A percentile compares a stretch with the other conserved stretches of the same genome.
Evolutionary conservation across 2,329 filamentous ascomycete species (phyloP).

Genomic region (Nemania abortiva): DNA sequence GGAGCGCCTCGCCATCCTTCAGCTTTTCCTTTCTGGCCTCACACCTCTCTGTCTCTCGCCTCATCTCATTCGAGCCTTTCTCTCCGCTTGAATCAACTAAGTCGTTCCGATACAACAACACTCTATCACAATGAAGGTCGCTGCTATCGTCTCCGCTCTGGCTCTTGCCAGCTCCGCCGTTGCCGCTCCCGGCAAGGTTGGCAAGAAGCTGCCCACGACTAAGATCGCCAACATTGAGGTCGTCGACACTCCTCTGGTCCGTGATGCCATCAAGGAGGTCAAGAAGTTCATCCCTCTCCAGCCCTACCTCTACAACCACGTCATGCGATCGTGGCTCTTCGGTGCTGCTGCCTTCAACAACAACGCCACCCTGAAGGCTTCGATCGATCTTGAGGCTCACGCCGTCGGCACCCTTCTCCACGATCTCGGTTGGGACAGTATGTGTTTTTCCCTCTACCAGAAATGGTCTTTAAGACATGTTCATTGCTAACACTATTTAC

Average conservation of each 20-base stretch:
- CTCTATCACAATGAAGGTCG: conserved; percentile 35
- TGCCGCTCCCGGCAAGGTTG: conserved; percentile 22
- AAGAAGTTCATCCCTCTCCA: conserved; percentile 41
- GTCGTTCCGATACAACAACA: conserved; percentile 4
- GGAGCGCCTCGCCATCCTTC: not conserved
- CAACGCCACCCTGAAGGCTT: conserved; percentile 38
- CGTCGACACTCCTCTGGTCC: conserved; percentile 36
- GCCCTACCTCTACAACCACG: conserved; percentile 39
- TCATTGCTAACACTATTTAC: conserved; percentile 21
- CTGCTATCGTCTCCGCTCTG: conserved; percentile 30
- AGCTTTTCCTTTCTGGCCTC: not conserved
- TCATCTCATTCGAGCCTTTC: not conserved
- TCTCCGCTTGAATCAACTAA: conserved; percentile 4
- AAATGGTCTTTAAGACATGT: not conserved
- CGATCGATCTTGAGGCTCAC: conserved; percentile 39
- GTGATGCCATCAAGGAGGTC: conserved; percentile 30
- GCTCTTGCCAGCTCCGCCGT: conserved; percentile 31
- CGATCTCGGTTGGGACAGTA: conserved; percentile 41
- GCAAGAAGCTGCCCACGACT: conserved; percentile 35
- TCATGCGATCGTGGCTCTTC: conserved; percentile 39
- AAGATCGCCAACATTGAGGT: conserved; percentile 39
- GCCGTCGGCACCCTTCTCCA: conserved; percentile 37
- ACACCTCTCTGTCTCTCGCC: not conserved
- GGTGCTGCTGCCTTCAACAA: conserved; percentile 40
- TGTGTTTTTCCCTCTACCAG: conserved; percentile 7